phyloP scores from a whole-genome alignment of 805 yeast species.

The Kodamaea jinghongensis region DNA sequence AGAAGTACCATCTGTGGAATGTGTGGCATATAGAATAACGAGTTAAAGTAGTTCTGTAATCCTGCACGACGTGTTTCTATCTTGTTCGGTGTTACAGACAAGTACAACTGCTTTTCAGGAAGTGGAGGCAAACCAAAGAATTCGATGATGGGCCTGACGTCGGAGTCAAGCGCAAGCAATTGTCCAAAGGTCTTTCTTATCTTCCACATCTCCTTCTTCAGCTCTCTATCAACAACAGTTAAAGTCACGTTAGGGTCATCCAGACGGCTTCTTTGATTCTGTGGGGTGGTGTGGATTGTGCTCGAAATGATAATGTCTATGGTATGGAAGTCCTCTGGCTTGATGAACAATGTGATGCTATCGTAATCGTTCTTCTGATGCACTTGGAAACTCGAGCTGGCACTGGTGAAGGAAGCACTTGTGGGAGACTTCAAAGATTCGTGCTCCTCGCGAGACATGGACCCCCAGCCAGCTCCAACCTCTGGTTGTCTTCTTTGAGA shows the following conservation, averaged over 20 bases:
- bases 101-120: conserved; percentile 62
- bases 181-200: conserved; percentile 63
- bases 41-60: conserved; percentile 57
- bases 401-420: no score
- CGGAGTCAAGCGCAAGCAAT: conserved; percentile 58
- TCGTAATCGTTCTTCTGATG: neutral
- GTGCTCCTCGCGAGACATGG: no score
- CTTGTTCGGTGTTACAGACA: conserved; percentile 57
- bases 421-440: no score
- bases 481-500: neutral
- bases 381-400: no score
- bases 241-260: conserved; percentile 64
- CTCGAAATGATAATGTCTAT: conserved; percentile 48
- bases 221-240: conserved; percentile 58
- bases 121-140: conserved; percentile 57
- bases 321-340: conserved; percentile 57
- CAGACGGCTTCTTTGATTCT: conserved; percentile 37
- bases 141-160: conserved; percentile 50
- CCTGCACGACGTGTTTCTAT: conserved; percentile 58
- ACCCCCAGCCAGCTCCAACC: no score
- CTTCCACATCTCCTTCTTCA: conserved; percentile 70
- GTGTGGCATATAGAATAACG: conserved; percentile 55
- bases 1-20: conserved; percentile 52
- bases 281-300: conserved; percentile 37
- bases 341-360: conserved; percentile 47